Evolutionary conservation across 2,329 filamentous ascomycete genomes (phyloP).

Genomic region (Epichloe scottii): DNA sequence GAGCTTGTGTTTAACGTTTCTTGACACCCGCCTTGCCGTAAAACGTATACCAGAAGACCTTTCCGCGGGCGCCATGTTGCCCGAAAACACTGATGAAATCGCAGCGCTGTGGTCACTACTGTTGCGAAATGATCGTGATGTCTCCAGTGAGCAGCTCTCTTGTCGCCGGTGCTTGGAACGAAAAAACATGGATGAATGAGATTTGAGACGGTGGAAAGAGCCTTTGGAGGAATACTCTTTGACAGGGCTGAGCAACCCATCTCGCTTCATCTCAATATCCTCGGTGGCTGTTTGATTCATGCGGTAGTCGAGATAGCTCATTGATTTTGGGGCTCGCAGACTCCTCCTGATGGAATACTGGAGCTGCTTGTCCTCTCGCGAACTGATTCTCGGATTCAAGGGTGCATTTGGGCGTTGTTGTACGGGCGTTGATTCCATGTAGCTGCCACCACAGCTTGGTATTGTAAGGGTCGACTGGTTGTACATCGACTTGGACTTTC

Average conservation of each 20-base stretch:
- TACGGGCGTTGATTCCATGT: constrained; percentile 4
- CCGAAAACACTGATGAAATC: constrained; percentile 19
- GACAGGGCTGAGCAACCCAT: constrained; percentile 23
- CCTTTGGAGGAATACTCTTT: constrained; percentile 22
- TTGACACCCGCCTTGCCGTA: constrained; percentile 50
- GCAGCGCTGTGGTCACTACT: constrained; percentile 28
- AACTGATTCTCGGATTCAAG: constrained; percentile 1
- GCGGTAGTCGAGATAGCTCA: constrained; percentile 32
- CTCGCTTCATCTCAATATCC: not conserved
- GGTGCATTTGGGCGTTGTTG: constrained; percentile 5
- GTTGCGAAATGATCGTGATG: constrained; percentile 38
- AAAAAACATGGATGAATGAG: constrained; percentile 33
- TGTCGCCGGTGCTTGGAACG: constrained; percentile 23
- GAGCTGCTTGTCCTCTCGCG: constrained; percentile 19
- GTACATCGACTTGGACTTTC: constrained; percentile 45
- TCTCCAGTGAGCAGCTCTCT: constrained; percentile 21
- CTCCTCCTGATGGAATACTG: constrained; percentile 2
- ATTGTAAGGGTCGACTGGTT: constrained; percentile 17
- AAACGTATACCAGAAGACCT: constrained; percentile 27
- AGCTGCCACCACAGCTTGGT: constrained; percentile 3
- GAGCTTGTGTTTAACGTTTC: constrained; percentile 47
- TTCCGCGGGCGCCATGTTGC: constrained; percentile 10
- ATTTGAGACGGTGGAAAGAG: constrained; percentile 22
- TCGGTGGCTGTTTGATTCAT: not conserved
- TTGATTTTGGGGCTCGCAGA: constrained; percentile 39